Base-by-base conservation (phyloP, 2,329 filamentous ascomycete species). In the Penicillium rolfsii region DNA sequence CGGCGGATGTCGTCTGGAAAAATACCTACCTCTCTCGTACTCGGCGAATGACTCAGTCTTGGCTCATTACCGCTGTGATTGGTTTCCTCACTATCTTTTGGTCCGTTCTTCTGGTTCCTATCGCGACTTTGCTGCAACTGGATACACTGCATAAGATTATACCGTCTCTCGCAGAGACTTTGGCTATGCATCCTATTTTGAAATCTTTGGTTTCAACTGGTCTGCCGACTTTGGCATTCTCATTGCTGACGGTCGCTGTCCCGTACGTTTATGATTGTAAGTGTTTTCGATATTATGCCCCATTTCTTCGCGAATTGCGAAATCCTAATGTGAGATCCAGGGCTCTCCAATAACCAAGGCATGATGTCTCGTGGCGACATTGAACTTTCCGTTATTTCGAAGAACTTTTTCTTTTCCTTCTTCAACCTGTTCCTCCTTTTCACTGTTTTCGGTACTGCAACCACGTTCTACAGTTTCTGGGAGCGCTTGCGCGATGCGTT, bases 331-430 rank as follows among this genome's bases (percentile, higher is more conserved):
- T n/a, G 33, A 11, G 16, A 30, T 49, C 8, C 58, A 85, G 83
- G 82, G 81, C 85, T 99, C 11, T 92, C 94, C 2, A 93, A 93
- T 74, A 85, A 87, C 55, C 95, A 99, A 80, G 95, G 95, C 52
- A 96, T 96, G 88, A 91, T 97, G 55, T 98, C 95, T 0, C 91
- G 93, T 69, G 92, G 92, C 48, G 95, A 99, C 64, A 89, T 99
- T 24, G 95, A 98, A 76, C 83, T 99, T 6, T 98, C 95, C 0
- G 84, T 96, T 48, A 94, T 99, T 66, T 97, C 92, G 57, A 99
- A 99, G 80, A 99, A 98, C 77, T 99, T 98, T 80, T 97, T 98
- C 83, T 99, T 99, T 75, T 93, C 91, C 9, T 99, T 99, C 78
- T 98, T 99, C 85, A 99, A 99, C 78, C 91, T 98, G 59, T 99